Conservation (phyloP, 2,329 filamentous ascomycete species). For the Diaporthe caulivora region DNA sequence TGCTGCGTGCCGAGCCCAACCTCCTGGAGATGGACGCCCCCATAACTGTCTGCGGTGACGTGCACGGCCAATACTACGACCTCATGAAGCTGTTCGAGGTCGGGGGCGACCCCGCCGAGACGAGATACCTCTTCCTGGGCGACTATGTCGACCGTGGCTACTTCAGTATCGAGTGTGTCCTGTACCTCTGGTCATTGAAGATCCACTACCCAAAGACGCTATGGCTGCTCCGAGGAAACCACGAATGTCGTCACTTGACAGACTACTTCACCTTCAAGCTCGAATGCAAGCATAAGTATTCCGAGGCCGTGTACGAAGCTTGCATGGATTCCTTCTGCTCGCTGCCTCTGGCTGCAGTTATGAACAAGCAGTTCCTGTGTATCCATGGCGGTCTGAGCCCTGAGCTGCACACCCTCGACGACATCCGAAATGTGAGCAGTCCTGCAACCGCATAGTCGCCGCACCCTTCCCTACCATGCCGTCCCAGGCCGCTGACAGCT, state of each 20-base stretch:
- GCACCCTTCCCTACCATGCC: background rate
- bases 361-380: constrained; percentile 99
- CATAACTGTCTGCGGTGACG: constrained; percentile 98
- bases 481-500: constrained; percentile 39
- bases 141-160: constrained; percentile 99
- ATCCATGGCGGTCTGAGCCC: constrained; percentile 97
- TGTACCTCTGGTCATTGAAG: constrained; percentile 98
- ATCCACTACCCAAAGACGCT: constrained; percentile 99
- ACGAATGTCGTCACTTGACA: constrained; percentile 98
- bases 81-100: constrained; percentile 99
- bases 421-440: constrained; percentile 82
- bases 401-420: constrained; percentile 94
- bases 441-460: constrained; percentile 2
- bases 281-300: constrained; percentile 99
- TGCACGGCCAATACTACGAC: constrained; percentile 99
- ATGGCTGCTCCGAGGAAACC: constrained; percentile 97
- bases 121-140: constrained; percentile 94
- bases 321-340: constrained; percentile 99
- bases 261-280: constrained; percentile 99
- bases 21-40: constrained; percentile 99
- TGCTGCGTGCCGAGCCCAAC: constrained; percentile 92
- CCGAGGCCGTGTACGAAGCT: constrained; percentile 93
- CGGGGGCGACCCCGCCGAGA: constrained; percentile 95
- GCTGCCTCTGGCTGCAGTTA: constrained; percentile 92
- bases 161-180: constrained; percentile 98